Evolutionary conservation across 1,284 basidiomycete genomes (phyloP), one percentile per base, ranked within the genome.

Genomic region (Trametes hirsuta): DNA sequence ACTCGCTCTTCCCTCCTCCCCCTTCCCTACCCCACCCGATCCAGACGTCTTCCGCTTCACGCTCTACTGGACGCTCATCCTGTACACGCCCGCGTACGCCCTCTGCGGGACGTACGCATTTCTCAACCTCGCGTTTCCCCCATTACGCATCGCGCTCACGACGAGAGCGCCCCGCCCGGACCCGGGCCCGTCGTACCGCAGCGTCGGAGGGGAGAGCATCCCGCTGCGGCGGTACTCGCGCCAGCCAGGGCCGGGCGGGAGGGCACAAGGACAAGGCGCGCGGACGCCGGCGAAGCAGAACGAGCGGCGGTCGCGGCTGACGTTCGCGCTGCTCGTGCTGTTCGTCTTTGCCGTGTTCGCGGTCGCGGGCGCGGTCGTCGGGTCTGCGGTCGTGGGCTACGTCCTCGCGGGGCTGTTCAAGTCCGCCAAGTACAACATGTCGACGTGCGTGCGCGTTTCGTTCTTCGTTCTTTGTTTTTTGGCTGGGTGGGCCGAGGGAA

Each of bases 11-110:
- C 30, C 4, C 30, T 8, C 30, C 4, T 8, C 30, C 30, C 30
- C n/a, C n/a, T n/a, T n/a, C n/a, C n/a, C n/a, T n/a, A n/a, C 30
- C 30, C 4, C 4, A 8, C 30, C 30, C 46, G 37, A 36, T 12
- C 12, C 64, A 94, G 93, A 91, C 60, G 78, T 94, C 55, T 95
- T 93, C 77, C 80, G 79, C 30, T 95, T 93, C 76, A 95, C 91
- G 9, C 78, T 95, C 35, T 94, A 89, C 72, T 95, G 93, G 93
- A 91, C 85, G 1, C 74, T 95, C 34, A 79, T 91, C 54, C 86
- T 94, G 67, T 84, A 93, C 72, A 81, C 82, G 2, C 88, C 88
- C 1, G 76, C 88, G 47, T 94, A 91, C 71, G 69, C 90, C 45
- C 55, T 89, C 45, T 88, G 87, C 63, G 90, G 90, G 0, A 61